Evolutionary conservation across 2,329 filamentous ascomycete genomes (phyloP).

Genomic region (Tolypocladium inflatum): DNA sequence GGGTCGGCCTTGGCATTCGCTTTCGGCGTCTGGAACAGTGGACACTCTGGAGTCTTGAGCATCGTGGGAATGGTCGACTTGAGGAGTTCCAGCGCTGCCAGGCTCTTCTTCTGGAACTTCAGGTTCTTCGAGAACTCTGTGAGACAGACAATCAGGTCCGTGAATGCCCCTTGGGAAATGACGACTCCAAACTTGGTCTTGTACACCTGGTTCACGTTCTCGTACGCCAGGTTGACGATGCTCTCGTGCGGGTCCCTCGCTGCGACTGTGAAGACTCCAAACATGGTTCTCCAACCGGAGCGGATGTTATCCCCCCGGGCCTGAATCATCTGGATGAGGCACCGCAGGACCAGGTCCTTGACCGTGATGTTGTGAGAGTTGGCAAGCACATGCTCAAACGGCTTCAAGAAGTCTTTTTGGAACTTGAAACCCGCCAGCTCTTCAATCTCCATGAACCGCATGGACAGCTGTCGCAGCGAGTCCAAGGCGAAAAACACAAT

Average conservation of each 20-base stretch:
- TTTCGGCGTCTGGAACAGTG: slow-evolving; percentile 59
- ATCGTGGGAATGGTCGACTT: slow-evolving; percentile 92
- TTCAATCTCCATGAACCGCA: slow-evolving; percentile 98
- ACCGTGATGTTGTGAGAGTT: slow-evolving; percentile 87
- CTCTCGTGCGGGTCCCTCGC: slow-evolving; percentile 87
- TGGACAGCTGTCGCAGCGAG: slow-evolving; percentile 87
- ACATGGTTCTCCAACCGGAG: slow-evolving; percentile 98
- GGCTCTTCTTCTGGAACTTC: slow-evolving; percentile 95
- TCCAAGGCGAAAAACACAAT: slow-evolving; percentile 98
- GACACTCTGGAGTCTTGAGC: slow-evolving; percentile 92
- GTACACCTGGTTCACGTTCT: slow-evolving; percentile 94
- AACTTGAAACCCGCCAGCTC: slow-evolving; percentile 98
- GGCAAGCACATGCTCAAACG: slow-evolving; percentile 93
- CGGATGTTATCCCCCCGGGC: slow-evolving; percentile 93
- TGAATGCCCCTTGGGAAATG: slow-evolving; percentile 92
- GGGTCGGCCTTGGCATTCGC: slow-evolving; percentile 31
- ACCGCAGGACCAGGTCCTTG: slow-evolving; percentile 94
- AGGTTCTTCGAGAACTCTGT: slow-evolving; percentile 99
- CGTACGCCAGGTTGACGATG: slow-evolving; percentile 93
- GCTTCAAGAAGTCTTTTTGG: slow-evolving; percentile 97
- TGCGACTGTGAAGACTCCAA: slow-evolving; percentile 94
- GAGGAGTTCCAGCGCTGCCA: slow-evolving; percentile 89
- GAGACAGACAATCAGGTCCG: slow-evolving; percentile 89
- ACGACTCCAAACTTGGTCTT: slow-evolving; percentile 92
- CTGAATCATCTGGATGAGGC: slow-evolving; percentile 98